Conservation (phyloP, 2,329 filamentous ascomycete genomes). For the Pyricularia pennisetigena region DNA sequence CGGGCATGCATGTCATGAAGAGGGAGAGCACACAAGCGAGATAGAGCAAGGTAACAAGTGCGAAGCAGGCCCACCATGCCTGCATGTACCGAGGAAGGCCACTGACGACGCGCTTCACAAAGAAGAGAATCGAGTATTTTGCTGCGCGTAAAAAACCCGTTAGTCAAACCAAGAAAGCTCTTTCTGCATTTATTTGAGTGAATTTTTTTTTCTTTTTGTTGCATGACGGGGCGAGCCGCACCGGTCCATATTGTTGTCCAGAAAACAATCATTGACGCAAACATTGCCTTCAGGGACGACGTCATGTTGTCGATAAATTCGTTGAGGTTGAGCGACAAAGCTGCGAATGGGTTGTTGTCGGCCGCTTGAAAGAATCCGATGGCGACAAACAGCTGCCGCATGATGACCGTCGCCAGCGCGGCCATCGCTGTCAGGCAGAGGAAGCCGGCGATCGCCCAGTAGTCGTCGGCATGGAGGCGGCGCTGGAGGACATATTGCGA, state of each 20-base stretch:
- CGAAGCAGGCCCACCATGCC: background rate
- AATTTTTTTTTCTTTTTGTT: too few relatives aligned
- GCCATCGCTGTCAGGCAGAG: background rate
- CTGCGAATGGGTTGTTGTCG: background rate
- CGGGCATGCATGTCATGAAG: background rate
- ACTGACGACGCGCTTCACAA: background rate
- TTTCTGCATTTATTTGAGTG: too few relatives aligned
- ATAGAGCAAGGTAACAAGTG: background rate
- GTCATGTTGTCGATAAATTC: background rate
- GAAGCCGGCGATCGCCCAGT: background rate
- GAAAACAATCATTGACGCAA: background rate
- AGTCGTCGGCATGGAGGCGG: background rate
- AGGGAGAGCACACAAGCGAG: background rate
- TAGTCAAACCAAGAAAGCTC: background rate
- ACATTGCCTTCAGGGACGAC: background rate
- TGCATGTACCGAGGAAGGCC: background rate
- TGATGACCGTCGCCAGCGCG: background rate
- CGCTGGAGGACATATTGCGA: background rate
- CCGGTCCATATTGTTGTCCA: background rate
- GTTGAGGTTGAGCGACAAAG: background rate
- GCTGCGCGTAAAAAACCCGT: background rate
- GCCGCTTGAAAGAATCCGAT: background rate
- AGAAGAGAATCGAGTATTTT: background rate
- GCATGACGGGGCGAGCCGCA: background rate
- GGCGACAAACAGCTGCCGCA: background rate